A percentile compares a stretch with the other conserved stretches of the same genome.
Conservation (phyloP, 805 yeast genomes). For the Ogataea thermomethanolica region DNA sequence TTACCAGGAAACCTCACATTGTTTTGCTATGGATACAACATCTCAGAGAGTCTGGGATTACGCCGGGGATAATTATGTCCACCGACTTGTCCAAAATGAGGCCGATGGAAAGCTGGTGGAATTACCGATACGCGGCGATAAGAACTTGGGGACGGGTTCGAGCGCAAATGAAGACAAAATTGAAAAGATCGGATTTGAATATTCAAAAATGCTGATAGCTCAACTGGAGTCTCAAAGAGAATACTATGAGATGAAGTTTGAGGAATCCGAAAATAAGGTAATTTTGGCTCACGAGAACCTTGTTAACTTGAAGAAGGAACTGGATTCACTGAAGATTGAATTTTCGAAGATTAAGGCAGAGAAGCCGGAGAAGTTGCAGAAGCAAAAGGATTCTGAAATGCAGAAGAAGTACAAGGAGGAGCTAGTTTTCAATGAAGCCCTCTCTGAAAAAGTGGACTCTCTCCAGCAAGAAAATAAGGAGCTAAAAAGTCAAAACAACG, state of each 20-base stretch:
- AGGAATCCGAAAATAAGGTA: constrained; percentile 27
- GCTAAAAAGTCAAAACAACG: constrained; percentile 41
- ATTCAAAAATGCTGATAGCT: constrained; percentile 70
- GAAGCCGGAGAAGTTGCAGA: constrained; percentile 17
- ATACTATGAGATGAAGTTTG: constrained; percentile 60
- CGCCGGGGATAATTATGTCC: constrained; percentile 88
- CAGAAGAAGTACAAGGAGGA: constrained; percentile 43
- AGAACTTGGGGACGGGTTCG: constrained; percentile 13
- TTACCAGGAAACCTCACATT: constrained; percentile 72
- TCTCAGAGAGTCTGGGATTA: constrained; percentile 94
- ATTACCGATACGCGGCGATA: constrained; percentile 40
- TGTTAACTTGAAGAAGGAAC: constrained; percentile 32
- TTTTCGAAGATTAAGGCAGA: constrained; percentile 9
- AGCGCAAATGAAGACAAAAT: constrained; percentile 36
- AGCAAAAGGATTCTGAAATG: constrained; percentile 18
- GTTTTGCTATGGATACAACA: constrained; percentile 83
- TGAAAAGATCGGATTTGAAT: constrained; percentile 68
- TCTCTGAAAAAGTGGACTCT: constrained; percentile 38
- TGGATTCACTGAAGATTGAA: constrained; percentile 6
- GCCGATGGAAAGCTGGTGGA: constrained; percentile 89
- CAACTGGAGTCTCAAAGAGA: constrained; percentile 86
- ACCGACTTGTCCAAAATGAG: constrained; percentile 77
- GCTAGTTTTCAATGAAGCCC: constrained; percentile 39
- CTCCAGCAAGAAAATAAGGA: constrained; percentile 32
- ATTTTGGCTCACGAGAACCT: constrained; percentile 19